phyloP scores from a whole-genome alignment of 768 basidiomycete genomes.

The Serendipita sp. region DNA sequence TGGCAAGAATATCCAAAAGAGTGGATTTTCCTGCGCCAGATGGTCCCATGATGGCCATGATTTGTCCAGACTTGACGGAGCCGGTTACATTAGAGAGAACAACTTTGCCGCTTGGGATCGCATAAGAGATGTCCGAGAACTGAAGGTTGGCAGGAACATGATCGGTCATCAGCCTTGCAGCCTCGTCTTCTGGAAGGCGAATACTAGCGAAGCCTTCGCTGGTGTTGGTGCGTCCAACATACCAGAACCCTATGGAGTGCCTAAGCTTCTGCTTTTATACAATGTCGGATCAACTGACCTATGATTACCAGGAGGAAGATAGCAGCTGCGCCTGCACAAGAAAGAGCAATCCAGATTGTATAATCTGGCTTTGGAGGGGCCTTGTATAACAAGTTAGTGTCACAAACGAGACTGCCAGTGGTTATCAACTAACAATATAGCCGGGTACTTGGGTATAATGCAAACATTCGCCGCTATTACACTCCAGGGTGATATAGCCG shows the following conservation, averaged over 20 bases:
- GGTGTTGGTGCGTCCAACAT: slow-evolving; percentile 58
- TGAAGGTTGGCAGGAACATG: slow-evolving; percentile 91
- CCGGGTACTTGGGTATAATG: slow-evolving; percentile 90
- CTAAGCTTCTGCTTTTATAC: background rate
- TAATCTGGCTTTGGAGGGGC: slow-evolving; percentile 72
- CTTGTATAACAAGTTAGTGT: slow-evolving; percentile 21
- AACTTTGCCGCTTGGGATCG: slow-evolving; percentile 36
- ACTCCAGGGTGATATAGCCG: slow-evolving; percentile 69
- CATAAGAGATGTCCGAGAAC: slow-evolving; percentile 73
- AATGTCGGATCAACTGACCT: slow-evolving; percentile 23
- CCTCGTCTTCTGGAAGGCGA: slow-evolving; percentile 65
- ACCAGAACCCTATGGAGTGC: slow-evolving; percentile 58
- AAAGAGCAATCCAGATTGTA: slow-evolving; percentile 66
- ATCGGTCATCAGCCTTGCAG: slow-evolving; percentile 75
- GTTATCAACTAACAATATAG: slow-evolving; percentile 41
- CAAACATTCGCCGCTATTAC: slow-evolving; percentile 83
- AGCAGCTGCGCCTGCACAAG: slow-evolving; percentile 59
- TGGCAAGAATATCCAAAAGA: slow-evolving; percentile 86
- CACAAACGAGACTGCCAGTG: background rate
- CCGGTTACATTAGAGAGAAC: slow-evolving; percentile 77
- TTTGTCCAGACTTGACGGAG: slow-evolving; percentile 57
- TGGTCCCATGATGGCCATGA: slow-evolving; percentile 94
- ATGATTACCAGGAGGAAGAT: slow-evolving; percentile 56
- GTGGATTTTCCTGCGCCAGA: slow-evolving; percentile 96
- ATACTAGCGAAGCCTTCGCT: slow-evolving; percentile 56